Percentiles rank a stretch among this genome's conserved stretches.
phyloP scores from a whole-genome alignment of 1,284 basidiomycete genomes.

The Cryptococcus deneoformans region DNA sequence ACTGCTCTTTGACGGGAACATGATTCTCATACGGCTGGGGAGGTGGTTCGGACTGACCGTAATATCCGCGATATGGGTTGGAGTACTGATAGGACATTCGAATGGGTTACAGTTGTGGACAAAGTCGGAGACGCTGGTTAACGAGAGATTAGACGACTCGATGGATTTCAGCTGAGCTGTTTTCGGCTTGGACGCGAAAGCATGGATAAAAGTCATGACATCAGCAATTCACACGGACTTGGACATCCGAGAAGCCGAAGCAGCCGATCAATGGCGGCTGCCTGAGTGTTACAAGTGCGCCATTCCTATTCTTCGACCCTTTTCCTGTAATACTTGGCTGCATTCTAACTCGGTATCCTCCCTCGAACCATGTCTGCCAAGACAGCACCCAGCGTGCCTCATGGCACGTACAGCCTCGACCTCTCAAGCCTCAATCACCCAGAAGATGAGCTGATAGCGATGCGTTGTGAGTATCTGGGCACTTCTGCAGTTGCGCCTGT shows the following conservation, averaged over 20 bases:
- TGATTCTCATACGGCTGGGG: background rate
- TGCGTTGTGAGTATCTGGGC: slow-evolving; percentile 21
- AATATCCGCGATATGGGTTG: background rate
- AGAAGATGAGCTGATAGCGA: slow-evolving; percentile 17
- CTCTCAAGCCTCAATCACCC: slow-evolving; percentile 7
- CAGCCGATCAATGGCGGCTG: no score
- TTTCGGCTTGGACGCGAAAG: no score
- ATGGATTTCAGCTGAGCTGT: no score
- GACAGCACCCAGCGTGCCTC: background rate
- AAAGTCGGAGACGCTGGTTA: background rate
- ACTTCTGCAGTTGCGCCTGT: background rate
- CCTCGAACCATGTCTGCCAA: no score
- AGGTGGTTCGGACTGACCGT: background rate
- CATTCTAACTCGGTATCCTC: no score
- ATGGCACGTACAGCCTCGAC: slow-evolving; percentile 15
- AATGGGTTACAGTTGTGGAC: background rate
- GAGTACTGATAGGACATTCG: background rate
- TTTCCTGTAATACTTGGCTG: no score
- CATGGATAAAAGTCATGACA: no score
- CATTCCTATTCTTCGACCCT: no score
- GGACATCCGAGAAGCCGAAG: no score
- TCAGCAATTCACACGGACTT: no score
- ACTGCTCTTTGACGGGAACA: background rate
- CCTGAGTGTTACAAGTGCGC: no score
- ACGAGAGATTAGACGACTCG: no score